Percentiles rank a stretch among this genome's conserved stretches.
Conservation (phyloP, 192 early-diverging fungal species). For the Backusella circina region DNA sequence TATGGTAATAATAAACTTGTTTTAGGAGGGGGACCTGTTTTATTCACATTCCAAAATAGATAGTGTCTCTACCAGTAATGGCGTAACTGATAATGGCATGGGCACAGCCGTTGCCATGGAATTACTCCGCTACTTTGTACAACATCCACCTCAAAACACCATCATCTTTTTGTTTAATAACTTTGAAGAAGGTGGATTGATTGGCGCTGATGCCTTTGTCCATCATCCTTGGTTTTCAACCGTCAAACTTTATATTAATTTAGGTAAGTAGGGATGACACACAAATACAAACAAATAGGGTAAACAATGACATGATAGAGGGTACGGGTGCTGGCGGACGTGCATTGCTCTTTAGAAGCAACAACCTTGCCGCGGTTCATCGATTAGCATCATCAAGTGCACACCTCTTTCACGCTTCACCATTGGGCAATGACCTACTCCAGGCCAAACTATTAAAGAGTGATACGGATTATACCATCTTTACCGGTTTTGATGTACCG, state of each 20-base stretch:
- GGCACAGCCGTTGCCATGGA: conserved; percentile 62
- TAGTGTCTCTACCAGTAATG: conserved; percentile 63
- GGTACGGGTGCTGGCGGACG: conserved; percentile 70
- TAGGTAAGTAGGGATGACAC: conserved; percentile 44
- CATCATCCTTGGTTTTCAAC: conserved; percentile 61
- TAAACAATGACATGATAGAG: conserved; percentile 34
- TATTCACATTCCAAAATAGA: conserved; percentile 32
- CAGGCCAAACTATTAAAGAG: conserved; percentile 41
- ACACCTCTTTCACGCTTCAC: conserved; percentile 51
- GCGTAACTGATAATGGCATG: conserved; percentile 69
- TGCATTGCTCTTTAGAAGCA: conserved; percentile 57
- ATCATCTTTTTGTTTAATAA: conserved; percentile 73
- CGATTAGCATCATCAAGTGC: conserved; percentile 43
- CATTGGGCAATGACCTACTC: conserved; percentile 63
- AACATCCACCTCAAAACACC: conserved; percentile 54
- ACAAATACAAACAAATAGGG: not conserved
- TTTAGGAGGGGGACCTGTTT: not conserved
- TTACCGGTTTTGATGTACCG: conserved; percentile 53
- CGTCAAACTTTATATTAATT: conserved; percentile 63
- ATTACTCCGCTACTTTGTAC: conserved; percentile 55
- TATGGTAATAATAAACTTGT: conserved; percentile 41
- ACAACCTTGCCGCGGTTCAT: conserved; percentile 33
- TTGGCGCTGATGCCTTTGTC: conserved; percentile 60
- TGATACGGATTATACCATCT: conserved; percentile 66
- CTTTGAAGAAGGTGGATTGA: conserved; percentile 63